These are phyloP conservation scores for Mariannaea elegans DNA, from an alignment of 2,329 filamentous ascomycete species.

Conservation along the genomic window DNA sequence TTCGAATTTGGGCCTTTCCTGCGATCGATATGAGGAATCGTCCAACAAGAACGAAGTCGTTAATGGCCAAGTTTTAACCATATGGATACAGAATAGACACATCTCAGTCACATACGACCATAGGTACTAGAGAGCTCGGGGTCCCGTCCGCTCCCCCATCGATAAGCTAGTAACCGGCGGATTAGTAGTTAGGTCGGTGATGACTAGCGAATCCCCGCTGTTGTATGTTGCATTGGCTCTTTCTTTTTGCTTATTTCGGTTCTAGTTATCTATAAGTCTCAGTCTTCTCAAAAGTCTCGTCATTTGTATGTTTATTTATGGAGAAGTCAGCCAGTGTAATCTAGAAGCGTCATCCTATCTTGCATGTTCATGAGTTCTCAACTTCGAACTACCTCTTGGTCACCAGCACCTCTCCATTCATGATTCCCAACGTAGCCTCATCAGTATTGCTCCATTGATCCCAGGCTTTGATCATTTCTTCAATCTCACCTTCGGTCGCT, in stretches of 20 bases:
- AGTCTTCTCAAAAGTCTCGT: no score
- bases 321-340: no score
- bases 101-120: constrained; percentile 11
- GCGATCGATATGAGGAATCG: no score
- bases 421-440: constrained; percentile 41
- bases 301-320: no score
- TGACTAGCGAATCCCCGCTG: no score
- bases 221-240: constrained; percentile 13
- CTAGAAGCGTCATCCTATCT: no score
- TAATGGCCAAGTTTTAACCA: no score
- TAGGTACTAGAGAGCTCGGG: constrained; percentile 15
- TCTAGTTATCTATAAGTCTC: not conserved
- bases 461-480: constrained; percentile 42
- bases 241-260: not conserved
- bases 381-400: constrained; percentile 24
- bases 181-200: no score
- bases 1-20: no score
- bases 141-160: constrained; percentile 17
- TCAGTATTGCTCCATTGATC: constrained; percentile 37
- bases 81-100: no score
- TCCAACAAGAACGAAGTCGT: no score
- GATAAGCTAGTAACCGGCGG: constrained; percentile 18
- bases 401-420: constrained; percentile 42
- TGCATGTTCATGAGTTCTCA: no score
- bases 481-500: constrained; percentile 36